Base-by-base conservation (phyloP, 108 stramenopile genomes). In the Nannochloropsis granulata region DNA sequence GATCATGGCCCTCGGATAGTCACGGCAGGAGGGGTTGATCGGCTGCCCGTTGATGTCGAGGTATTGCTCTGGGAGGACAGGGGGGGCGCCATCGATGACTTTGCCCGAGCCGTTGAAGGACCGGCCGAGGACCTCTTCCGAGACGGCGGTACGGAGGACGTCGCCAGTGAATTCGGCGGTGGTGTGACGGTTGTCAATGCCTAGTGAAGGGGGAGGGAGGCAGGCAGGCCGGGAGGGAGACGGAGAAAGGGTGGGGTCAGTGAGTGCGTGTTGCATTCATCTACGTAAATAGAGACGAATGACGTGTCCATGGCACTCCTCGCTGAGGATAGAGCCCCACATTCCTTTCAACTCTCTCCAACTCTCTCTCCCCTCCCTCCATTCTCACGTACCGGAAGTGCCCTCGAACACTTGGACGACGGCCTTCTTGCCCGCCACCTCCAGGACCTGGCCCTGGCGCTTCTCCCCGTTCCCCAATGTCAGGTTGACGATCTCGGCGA, bases 341-440 rank as follows among this genome's bases (percentile, higher is more conserved):
- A 1, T 34, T 34, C 34, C 34, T 34, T 34, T 34, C 34, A 34
- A 34, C 34, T 34, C 34, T 34, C 34, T 34, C 34, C 34, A 1
- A 1, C 5, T 5, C 34, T 34, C 34, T 34, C 34, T 34, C 34
- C 34, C 34, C 34, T 34, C 34, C 34, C 34, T 34, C 34, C 1
- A 34, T 34, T 34, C 34, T 34, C 34, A 34, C 34, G 34, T 34
- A 34, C 34, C 34, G 44, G 96, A 95, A 43, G 99, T 99, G 79
- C 99, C 99, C 89, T 99, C 99, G 89, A 99, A 99, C 46, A 99
- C 97, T 91, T 99, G 98, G 14, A 99, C 99, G 34, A 99, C 97
- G 45, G 99, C 99, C 83, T 95, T 94, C 89, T 85, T 92, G 43
- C 99, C 99, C 25, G 95, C 90, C 44, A 99, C 96, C 89, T 99